Conservation (phyloP, 768 basidiomycete genomes). For the Steccherinum ochraceum region DNA sequence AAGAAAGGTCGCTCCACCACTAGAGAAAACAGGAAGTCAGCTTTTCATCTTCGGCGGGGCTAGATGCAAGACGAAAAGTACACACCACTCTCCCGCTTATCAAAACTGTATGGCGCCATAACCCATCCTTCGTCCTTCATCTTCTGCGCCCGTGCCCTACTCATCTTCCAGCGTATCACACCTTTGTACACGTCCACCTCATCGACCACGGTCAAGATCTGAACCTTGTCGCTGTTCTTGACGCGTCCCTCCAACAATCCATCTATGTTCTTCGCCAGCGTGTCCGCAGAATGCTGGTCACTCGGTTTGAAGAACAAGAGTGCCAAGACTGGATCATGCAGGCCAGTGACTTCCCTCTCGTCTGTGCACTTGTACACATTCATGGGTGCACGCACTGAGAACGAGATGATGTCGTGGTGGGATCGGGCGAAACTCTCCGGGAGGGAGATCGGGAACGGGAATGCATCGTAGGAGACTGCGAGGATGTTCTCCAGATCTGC, state of each 20-base stretch:
- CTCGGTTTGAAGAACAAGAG: conserved; percentile 7
- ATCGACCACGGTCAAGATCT: too few relatives aligned
- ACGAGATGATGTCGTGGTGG: conserved; percentile 10
- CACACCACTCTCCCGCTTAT: too few relatives aligned
- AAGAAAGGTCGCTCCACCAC: too few relatives aligned
- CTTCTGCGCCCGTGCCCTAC: conserved; percentile 8
- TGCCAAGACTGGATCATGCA: neutral
- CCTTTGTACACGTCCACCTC: too few relatives aligned
- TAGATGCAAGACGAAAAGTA: too few relatives aligned
- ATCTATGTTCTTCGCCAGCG: conserved; percentile 1
- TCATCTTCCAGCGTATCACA: conserved; percentile 11
- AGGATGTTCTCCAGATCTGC: conserved; percentile 18
- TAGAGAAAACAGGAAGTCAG: too few relatives aligned
- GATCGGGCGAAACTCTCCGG: conserved; percentile 11
- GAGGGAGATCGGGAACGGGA: conserved; percentile 16
- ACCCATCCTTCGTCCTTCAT: too few relatives aligned
- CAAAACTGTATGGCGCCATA: too few relatives aligned
- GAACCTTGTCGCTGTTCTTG: too few relatives aligned
- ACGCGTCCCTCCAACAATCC: conserved; percentile 9
- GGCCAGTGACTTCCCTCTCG: too few relatives aligned
- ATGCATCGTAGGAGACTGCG: conserved; percentile 13
- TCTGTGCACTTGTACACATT: conserved; percentile 16
- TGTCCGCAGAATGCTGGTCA: conserved; percentile 27
- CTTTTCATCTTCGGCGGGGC: too few relatives aligned
- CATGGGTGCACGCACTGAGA: conserved; percentile 24